Evolutionary conservation across 176 grass and related monocot genomes (phyloP).

Genomic region (Alloteropsis semialata): DNA sequence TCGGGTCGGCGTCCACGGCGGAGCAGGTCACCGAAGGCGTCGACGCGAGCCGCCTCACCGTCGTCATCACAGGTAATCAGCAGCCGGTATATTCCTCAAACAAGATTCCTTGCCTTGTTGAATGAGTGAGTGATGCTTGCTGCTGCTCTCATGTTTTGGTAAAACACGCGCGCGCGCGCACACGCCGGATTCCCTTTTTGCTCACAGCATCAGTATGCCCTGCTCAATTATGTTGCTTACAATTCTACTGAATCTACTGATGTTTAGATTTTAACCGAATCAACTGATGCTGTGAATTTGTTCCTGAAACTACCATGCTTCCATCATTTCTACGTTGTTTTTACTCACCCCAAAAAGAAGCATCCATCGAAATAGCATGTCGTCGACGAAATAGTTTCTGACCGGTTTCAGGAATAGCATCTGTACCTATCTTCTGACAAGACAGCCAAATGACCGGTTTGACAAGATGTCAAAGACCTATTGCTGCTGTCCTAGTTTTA

Average conservation of each 20-base stretch:
- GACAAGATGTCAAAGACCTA: too few relatives aligned
- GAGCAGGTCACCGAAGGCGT: slow-evolving; percentile 78
- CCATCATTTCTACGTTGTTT: too few relatives aligned
- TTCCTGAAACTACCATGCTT: not conserved
- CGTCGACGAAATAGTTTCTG: too few relatives aligned
- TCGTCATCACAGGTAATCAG: slow-evolving; percentile 67
- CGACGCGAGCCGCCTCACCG: slow-evolving; percentile 67
- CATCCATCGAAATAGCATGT: too few relatives aligned
- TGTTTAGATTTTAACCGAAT: not conserved
- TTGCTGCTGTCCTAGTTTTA: too few relatives aligned
- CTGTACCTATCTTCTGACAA: too few relatives aligned
- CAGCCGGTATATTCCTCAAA: not conserved
- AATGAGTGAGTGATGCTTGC: not conserved
- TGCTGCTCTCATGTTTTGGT: not conserved
- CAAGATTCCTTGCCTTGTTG: not conserved
- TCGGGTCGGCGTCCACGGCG: slow-evolving; percentile 76
- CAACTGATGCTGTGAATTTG: not conserved
- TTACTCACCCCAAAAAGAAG: too few relatives aligned
- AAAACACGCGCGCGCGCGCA: too few relatives aligned
- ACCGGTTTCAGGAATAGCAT: too few relatives aligned
- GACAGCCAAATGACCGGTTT: too few relatives aligned
- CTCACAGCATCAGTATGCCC: not conserved
- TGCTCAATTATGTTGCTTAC: not conserved
- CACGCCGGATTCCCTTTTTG: not conserved
- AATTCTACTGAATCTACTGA: not conserved